These are phyloP conservation scores for Maudiozyma serrabonitensis DNA, from an alignment of 805 yeast genomes.

Conservation along the genomic window DNA sequence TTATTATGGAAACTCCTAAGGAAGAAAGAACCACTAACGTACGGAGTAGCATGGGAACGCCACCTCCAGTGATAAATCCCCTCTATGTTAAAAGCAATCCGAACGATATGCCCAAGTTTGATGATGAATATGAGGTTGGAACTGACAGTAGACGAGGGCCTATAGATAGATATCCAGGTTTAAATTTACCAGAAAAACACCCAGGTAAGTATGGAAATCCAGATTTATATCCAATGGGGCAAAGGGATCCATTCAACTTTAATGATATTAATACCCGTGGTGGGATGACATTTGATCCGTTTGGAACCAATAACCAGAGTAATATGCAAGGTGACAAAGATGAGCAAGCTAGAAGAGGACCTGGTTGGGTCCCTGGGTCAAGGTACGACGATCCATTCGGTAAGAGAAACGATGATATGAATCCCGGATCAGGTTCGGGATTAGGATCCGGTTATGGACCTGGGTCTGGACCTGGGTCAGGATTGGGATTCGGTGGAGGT, in stretches of 20 bases:
- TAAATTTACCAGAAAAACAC: constrained; percentile 1
- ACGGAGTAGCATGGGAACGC: not conserved
- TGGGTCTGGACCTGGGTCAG: constrained; percentile 1
- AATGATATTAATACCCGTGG: constrained; percentile 15
- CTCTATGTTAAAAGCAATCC: constrained; percentile 9
- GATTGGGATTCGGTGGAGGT: not conserved
- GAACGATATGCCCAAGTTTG: constrained; percentile 28
- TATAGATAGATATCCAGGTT: constrained; percentile 8
- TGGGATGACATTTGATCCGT: constrained; percentile 30
- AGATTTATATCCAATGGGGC: constrained; percentile 29
- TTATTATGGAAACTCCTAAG: not conserved
- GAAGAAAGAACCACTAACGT: not conserved
- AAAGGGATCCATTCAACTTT: constrained; percentile 17
- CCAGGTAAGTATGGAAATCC: constrained; percentile 22
- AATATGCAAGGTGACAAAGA: constrained; percentile 1
- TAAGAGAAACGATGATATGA: constrained; percentile 9
- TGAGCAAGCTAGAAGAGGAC: constrained; percentile 9
- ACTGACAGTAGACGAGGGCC: not conserved
- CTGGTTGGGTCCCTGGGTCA: constrained; percentile 27
- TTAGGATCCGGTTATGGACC: not conserved
- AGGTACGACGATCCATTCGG: constrained; percentile 29
- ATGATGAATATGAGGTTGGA: constrained; percentile 27
- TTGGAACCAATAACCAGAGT: constrained; percentile 7
- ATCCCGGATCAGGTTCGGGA: constrained; percentile 3
- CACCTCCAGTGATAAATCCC: not conserved